Conservation (phyloP, 768 basidiomycete genomes). For the Clitopilus passeckerianus region DNA sequence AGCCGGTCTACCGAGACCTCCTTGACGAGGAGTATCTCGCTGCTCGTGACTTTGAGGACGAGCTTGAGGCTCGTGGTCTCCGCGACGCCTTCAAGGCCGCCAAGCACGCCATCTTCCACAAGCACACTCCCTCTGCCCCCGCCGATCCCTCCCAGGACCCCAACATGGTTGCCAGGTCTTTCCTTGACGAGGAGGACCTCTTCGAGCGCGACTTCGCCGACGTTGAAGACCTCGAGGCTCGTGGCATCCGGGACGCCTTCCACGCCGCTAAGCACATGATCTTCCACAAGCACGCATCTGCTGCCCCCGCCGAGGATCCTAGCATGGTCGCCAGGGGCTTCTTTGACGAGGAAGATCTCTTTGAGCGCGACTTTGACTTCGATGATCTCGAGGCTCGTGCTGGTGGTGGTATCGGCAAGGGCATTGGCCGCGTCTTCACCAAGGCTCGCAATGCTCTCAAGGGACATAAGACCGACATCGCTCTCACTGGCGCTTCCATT, state of each 20-base stretch:
- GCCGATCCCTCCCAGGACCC: background rate
- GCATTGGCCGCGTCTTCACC: background rate
- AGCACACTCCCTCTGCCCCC: background rate
- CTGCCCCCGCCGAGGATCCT: background rate
- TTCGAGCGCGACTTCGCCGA: background rate
- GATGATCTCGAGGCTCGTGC: constrained; percentile 2
- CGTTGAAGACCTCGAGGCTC: too few species aligned
- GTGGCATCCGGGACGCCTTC: too few species aligned
- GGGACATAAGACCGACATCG: background rate
- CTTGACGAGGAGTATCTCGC: background rate
- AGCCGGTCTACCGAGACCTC: background rate
- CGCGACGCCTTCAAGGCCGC: background rate
- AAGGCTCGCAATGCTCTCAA: background rate
- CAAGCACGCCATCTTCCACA: background rate
- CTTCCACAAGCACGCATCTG: background rate
- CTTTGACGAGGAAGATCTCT: background rate
- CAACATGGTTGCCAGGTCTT: background rate
- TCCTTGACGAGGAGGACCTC: background rate
- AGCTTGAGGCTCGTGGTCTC: constrained; percentile 1
- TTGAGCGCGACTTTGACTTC: background rate
- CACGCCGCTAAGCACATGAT: too few species aligned
- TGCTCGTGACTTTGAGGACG: background rate
- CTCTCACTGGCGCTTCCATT: background rate
- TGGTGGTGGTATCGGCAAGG: background rate
- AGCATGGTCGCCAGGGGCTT: background rate